phyloP scores from a whole-genome alignment of 176 grass and related monocot species.

The Juncus effusus region DNA sequence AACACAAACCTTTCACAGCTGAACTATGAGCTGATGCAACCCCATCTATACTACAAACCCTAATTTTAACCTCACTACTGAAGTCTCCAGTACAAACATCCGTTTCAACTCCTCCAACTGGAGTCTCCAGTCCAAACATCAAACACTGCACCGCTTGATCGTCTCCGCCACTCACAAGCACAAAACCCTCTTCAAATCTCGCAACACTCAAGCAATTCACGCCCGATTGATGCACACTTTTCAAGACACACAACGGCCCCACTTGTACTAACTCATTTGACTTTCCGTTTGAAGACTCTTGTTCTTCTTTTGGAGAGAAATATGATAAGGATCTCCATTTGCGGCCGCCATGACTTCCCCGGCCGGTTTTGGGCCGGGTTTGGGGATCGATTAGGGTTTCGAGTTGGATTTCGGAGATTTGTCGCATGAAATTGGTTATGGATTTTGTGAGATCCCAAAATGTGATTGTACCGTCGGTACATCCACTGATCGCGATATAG shows the following conservation, averaged over 20 bases:
- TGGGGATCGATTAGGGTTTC: conserved; percentile 63
- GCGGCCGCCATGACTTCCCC: conserved; percentile 79
- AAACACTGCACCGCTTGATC: conserved; percentile 72
- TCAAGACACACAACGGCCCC: conserved; percentile 42
- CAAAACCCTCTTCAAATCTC: conserved; percentile 35
- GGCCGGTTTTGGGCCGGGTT: conserved; percentile 72
- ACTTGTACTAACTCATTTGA: conserved; percentile 44
- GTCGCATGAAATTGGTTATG: conserved; percentile 63
- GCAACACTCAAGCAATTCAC: conserved; percentile 77
- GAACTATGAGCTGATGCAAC: conserved; percentile 65
- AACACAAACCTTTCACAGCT: conserved; percentile 77
- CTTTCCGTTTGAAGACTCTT: conserved; percentile 6
- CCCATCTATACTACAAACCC: conserved; percentile 38
- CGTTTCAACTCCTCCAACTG: not conserved
- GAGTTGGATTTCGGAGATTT: conserved; percentile 53
- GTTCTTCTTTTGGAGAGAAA: conserved; percentile 26
- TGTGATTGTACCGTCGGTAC: conserved; percentile 83
- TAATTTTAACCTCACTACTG: conserved; percentile 23
- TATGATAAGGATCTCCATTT: conserved; percentile 61
- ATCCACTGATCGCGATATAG: conserved; percentile 70
- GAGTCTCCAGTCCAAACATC: conserved; percentile 44
- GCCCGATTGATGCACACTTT: conserved; percentile 70
- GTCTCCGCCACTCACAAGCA: conserved; percentile 71
- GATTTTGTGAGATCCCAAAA: conserved; percentile 81
- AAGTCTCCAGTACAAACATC: too few species aligned